Evolutionary conservation across 441 rosid genomes (phyloP), one percentile per base, ranked within the genome.

Genomic region (Erodium texanum): DNA sequence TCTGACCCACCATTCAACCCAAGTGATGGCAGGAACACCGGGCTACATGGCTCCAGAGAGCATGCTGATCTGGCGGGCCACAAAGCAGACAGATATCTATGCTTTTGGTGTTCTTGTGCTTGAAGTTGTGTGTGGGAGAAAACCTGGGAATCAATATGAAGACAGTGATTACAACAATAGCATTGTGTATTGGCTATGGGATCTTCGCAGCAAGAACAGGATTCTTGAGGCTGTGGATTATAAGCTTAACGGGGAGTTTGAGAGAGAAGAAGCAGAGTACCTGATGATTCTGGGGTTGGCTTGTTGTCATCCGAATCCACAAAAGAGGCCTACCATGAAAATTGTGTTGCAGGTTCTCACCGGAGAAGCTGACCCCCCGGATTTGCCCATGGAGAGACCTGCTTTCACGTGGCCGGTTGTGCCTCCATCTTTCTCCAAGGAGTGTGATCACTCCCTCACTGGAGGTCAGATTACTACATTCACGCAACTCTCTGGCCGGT

Each of bases 31-130:
- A 11, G 87, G 97, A 56, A 89, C 96, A 15, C 84, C 80, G 0
- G 90, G 90, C 0, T 91, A 91, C 75, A 89, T 89, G 97, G 89
- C 96, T 58, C 96, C 97, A 0, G 90, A 87, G 83, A 79, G 80
- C 62, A 76, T 87, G 34, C 80, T 86, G 7, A 83, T 78, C 0
- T 86, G 90, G 22, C 76, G 86, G 72, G 90, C 88, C 3, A 89
- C 89, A 0, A 70, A 83, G 0, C 89, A 89, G 66, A 86, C 83
- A 0, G 88, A 86, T n/a, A 77, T 82, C 9, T 86, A 86, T 22
- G 79, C 83, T 0, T 84, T 84, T 0, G 90, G 88, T 5, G 83
- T 86, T 32, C 79, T 86, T 24, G 70, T 84, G 67, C 77, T 86
- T 24, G 77, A 77, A 79, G 85, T 84, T 45, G 82, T 78, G 14